Evolutionary conservation across 352 stramenopile species (phyloP).

Genomic region (Saprolegnia diclina): DNA sequence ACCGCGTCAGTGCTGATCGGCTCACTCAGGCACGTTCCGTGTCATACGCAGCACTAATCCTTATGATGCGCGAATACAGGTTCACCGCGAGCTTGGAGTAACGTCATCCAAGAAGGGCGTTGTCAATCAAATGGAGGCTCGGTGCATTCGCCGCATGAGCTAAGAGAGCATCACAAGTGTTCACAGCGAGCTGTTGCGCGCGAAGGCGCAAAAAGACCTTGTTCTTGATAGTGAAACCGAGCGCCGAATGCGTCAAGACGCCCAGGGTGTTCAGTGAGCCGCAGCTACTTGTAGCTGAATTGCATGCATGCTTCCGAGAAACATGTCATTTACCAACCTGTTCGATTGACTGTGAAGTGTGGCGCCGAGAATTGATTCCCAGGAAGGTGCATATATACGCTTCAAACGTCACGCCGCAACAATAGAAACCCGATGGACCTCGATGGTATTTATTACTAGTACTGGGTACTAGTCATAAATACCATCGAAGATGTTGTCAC

Average conservation of each 20-base stretch:
- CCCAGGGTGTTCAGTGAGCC: too few species aligned
- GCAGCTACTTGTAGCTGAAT: too few species aligned
- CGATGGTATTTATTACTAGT: too few species aligned
- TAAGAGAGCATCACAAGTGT: conserved; percentile 8
- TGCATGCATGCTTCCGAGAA: too few species aligned
- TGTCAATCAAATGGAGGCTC: background rate
- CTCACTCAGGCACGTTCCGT: conserved; percentile 9
- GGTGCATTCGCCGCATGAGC: conserved; percentile 3
- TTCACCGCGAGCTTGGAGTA: conserved; percentile 8
- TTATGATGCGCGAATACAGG: background rate
- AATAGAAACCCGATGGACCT: too few species aligned
- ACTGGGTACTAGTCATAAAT: too few species aligned
- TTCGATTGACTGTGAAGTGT: too few species aligned
- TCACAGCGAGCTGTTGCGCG: background rate
- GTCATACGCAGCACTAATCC: background rate
- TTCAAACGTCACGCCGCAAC: too few species aligned
- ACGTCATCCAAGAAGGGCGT: conserved; percentile 11
- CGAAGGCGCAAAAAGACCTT: background rate
- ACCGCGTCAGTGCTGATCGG: conserved; percentile 8
- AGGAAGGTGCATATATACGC: too few species aligned
- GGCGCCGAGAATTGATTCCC: too few species aligned
- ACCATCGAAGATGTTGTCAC: too few species aligned
- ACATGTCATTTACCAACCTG: too few species aligned
- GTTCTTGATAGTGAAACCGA: background rate
- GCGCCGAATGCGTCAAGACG: background rate